Evolutionary conservation across 2,329 filamentous ascomycete genomes (phyloP).

Genomic region (Penicillium sp.): DNA sequence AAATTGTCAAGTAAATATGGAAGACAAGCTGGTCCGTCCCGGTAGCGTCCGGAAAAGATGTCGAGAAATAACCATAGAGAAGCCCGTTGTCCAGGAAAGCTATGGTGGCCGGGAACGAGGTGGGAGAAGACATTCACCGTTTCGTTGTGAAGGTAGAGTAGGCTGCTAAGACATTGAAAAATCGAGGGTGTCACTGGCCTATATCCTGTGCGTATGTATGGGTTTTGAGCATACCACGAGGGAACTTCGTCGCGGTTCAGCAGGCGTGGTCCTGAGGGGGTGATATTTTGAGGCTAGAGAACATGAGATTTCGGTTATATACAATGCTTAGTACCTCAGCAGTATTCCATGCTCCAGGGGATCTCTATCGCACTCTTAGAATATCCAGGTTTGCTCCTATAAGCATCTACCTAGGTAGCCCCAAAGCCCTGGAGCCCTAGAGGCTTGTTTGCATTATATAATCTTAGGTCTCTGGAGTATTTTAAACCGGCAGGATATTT

Average conservation of each 20-base stretch:
- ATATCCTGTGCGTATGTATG: not conserved
- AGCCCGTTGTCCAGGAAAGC: constrained; percentile 18
- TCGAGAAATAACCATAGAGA: constrained; percentile 14
- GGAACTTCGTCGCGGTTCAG: not conserved
- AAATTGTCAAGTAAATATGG: constrained; percentile 16
- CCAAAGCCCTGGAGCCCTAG: too few relatives aligned
- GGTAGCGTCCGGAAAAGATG: constrained; percentile 10
- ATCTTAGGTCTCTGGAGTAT: too few relatives aligned
- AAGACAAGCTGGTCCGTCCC: constrained; percentile 19
- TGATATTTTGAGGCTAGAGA: too few relatives aligned
- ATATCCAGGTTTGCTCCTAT: too few relatives aligned
- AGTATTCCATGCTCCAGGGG: too few relatives aligned
- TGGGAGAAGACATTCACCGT: constrained; percentile 26
- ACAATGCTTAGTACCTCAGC: too few relatives aligned
- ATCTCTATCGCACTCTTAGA: too few relatives aligned
- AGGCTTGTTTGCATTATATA: too few relatives aligned
- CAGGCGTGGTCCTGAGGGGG: not conserved
- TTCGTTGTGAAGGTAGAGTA: constrained; percentile 21
- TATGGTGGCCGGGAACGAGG: constrained; percentile 23
- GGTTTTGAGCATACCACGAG: not conserved
- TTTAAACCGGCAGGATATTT: too few relatives aligned
- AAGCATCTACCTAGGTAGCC: too few relatives aligned
- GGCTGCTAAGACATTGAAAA: not conserved
- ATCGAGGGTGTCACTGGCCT: not conserved
- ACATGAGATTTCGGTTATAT: too few relatives aligned